Percentiles rank a stretch among this genome's conserved stretches.
Conservation (phyloP, 1,284 basidiomycete species). For the Microbotryum lychnidis-dioicae region DNA sequence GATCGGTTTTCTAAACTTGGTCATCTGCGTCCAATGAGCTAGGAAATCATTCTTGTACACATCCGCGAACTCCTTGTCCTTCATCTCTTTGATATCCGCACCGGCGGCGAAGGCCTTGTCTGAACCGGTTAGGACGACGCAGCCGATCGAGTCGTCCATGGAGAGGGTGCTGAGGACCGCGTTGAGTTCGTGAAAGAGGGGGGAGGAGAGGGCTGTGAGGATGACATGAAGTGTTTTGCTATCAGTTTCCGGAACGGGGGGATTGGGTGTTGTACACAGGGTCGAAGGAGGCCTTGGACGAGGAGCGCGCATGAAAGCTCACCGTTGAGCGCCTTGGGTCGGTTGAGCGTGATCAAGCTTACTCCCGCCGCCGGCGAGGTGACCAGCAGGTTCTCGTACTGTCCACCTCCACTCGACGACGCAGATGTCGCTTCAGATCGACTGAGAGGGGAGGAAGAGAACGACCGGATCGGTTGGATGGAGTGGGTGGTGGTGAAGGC, state of each 20-base stretch:
- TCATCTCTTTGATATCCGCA: conserved; percentile 54
- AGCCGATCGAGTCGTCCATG: conserved; percentile 63
- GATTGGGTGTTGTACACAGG: background rate
- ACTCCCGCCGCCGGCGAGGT: conserved; percentile 58
- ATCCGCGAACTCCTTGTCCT: conserved; percentile 68
- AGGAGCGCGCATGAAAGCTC: background rate
- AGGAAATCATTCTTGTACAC: conserved; percentile 86
- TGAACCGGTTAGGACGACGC: conserved; percentile 87
- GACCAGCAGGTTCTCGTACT: conserved; percentile 66
- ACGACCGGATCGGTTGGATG: no score
- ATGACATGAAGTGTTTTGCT: background rate
- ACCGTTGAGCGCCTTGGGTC: conserved; percentile 84
- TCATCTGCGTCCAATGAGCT: conserved; percentile 73
- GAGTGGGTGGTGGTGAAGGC: conserved; percentile 2
- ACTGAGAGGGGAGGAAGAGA: background rate
- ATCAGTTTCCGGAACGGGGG: background rate
- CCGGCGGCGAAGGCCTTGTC: conserved; percentile 82
- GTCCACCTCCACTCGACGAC: conserved; percentile 44
- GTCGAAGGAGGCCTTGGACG: background rate
- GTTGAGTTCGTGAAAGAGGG: conserved; percentile 57
- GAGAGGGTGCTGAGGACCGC: conserved; percentile 65
- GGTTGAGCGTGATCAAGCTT: conserved; percentile 82
- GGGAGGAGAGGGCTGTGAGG: conserved; percentile 40
- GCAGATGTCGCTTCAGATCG: conserved; percentile 1
- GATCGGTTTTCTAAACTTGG: conserved; percentile 76